Percentiles rank a stretch among this genome's conserved stretches.
phyloP scores from a whole-genome alignment of 2,329 filamentous ascomycete species.

The Pseudogymnoascus sp. region DNA sequence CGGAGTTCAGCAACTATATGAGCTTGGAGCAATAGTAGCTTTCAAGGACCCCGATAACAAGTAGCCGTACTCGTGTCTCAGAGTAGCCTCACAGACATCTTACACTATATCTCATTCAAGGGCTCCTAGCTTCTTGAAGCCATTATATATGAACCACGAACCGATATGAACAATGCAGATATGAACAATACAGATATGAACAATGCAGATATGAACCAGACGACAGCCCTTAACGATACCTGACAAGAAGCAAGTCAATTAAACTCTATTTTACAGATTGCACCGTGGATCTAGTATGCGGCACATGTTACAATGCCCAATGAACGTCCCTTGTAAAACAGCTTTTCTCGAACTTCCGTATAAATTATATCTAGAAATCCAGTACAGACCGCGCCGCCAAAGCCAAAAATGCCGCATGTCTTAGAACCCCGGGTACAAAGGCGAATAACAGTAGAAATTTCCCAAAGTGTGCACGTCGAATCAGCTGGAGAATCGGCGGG shows the following conservation, averaged over 20 bases:
- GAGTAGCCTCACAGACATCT: not conserved
- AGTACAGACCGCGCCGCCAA: conserved; percentile 5
- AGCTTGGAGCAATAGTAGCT: not conserved
- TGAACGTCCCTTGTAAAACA: not conserved
- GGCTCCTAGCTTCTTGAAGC: not conserved
- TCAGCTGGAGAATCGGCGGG: conserved; percentile 63
- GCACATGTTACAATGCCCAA: not conserved
- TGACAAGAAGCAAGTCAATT: conserved; percentile 3
- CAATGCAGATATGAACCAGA: not conserved
- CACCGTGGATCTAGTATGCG: not conserved
- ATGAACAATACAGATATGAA: not conserved
- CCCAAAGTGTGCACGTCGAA: not conserved
- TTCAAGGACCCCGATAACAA: not conserved
- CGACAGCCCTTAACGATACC: not conserved
- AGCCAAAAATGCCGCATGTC: conserved; percentile 4
- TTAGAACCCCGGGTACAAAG: conserved; percentile 7
- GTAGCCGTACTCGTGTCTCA: not conserved
- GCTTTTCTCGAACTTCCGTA: conserved; percentile 5
- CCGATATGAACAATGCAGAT: not conserved
- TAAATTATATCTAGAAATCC: conserved; percentile 10
- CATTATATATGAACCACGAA: not conserved
- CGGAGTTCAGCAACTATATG: not conserved
- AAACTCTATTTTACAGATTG: conserved; percentile 7
- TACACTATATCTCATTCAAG: not conserved
- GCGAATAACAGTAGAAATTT: conserved; percentile 5